Percentiles rank a stretch among this genome's conserved stretches.
Conservation (phyloP, 23 red algal species). For the Gracilaria caudata region DNA sequence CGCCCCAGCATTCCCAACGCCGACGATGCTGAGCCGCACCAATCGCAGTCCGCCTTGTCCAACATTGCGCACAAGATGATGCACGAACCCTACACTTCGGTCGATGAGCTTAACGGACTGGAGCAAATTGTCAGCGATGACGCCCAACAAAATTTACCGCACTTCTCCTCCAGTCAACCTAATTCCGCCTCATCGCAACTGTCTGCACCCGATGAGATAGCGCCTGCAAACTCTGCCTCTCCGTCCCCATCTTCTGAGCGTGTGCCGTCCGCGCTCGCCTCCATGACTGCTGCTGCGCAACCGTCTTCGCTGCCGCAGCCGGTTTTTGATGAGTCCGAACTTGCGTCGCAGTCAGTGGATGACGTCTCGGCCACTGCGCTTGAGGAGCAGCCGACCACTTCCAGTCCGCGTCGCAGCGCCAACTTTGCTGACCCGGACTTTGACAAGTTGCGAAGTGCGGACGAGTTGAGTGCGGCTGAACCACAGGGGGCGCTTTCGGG, state of each 20-base stretch:
- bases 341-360: not conserved
- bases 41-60: conserved; percentile 12
- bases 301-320: conserved; percentile 10
- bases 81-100: conserved; percentile 59
- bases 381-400: conserved; percentile 2
- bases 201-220: too few relatives aligned
- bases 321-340: not conserved
- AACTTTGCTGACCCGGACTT: conserved; percentile 42
- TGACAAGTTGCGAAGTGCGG: conserved; percentile 6
- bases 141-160: not conserved
- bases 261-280: too few relatives aligned
- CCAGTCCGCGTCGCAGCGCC: conserved; percentile 13
- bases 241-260: too few relatives aligned
- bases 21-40: not conserved
- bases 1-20: not conserved
- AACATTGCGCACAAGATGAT: conserved; percentile 47
- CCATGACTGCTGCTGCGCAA: not conserved
- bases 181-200: not conserved
- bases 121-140: conserved; percentile 57
- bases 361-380: conserved; percentile 6
- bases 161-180: not conserved
- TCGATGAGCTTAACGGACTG: conserved; percentile 50
- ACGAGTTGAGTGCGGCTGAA: not conserved
- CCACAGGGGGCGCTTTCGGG: not conserved
- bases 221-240: too few relatives aligned